A percentile compares a stretch with the other conserved stretches of the same genome.
phyloP scores from a whole-genome alignment of 371 early-diverging fungal genomes.

The Mortierella polycephala region DNA sequence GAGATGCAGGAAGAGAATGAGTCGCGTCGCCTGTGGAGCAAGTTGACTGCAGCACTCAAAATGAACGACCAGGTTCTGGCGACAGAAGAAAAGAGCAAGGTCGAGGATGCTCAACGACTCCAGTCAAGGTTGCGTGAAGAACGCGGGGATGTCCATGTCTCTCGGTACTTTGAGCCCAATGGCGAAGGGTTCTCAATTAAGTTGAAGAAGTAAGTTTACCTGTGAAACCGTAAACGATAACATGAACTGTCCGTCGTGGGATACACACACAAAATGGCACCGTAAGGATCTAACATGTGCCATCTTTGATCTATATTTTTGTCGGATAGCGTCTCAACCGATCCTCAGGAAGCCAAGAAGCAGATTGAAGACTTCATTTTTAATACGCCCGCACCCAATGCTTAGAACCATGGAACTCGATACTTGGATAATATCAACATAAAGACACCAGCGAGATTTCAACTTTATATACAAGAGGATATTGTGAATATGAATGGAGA shows the following conservation, averaged over 20 bases:
- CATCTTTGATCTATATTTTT: neutral
- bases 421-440: neutral
- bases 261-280: no score
- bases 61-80: slow-evolving; percentile 79
- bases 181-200: slow-evolving; percentile 33
- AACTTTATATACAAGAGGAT: neutral
- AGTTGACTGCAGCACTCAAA: slow-evolving; percentile 81
- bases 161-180: slow-evolving; percentile 35
- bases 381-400: slow-evolving; percentile 18
- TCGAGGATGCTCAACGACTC: slow-evolving; percentile 88
- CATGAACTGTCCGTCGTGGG: no score
- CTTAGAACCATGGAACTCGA: neutral
- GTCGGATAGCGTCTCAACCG: slow-evolving; percentile 31
- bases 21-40: slow-evolving; percentile 88
- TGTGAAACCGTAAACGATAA: neutral
- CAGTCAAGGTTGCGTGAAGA: slow-evolving; percentile 72
- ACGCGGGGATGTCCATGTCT: slow-evolving; percentile 40
- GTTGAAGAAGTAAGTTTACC: slow-evolving; percentile 41
- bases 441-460: neutral
- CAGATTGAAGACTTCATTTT: slow-evolving; percentile 47
- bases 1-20: slow-evolving; percentile 85
- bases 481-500: neutral
- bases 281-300: neutral
- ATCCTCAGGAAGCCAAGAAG: slow-evolving; percentile 45
- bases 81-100: slow-evolving; percentile 81